Base-by-base conservation (phyloP, 371 early-diverging fungal genomes). In the Mucor saturninus region DNA sequence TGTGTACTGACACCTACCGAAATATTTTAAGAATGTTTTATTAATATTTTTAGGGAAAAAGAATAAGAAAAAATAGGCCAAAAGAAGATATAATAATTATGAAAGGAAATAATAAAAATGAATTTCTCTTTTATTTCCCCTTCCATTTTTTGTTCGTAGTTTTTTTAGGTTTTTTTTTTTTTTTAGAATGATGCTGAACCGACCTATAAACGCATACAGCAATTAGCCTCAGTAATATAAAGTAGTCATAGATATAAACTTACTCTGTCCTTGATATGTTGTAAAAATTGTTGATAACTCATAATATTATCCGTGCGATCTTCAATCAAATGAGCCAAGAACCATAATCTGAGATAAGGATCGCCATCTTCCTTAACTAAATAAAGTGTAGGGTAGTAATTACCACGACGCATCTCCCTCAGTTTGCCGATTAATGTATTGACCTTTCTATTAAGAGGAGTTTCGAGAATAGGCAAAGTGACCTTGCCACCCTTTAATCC, bases 351-450 rank as follows among this genome's bases (percentile, higher is more conserved):
- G 62, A 95, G 68, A 10, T 80, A 79, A n/a, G 92, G 92, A 65
- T 96, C 95, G 14, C 94, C 93, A 66, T 98, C 96, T 74, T 98
- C 98, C 75, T 93, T 93, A 58, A 96, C 87, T 45, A 98, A 75
- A 67, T 91, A 93, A 8, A 86, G 54, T 31, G 83, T 83, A 8
- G 87, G 87, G 46, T 87, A 86, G 56, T 88, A 89, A 31, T 83
- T 72, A 0, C 84, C 78, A 13, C 86, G 77, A 5, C 83, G 81
- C 79, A 82, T 79, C 49, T 86, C 85, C 13, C 86, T 79, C 21
- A 82, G 77, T 66, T 87, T 84, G 48, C 73, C 82, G 54, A 89
- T 67, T 55, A 89, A 77, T 59, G 77, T 65, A 56, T 86, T 84
- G 28, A 86, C 80, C 43, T 86, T 84, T 62, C 78, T 74, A 54